A percentile compares a stretch with the other conserved stretches of the same genome.
Evolutionary conservation across 129 eudicot genomes (phyloP).

Genomic region (Escallonia herrerae): DNA sequence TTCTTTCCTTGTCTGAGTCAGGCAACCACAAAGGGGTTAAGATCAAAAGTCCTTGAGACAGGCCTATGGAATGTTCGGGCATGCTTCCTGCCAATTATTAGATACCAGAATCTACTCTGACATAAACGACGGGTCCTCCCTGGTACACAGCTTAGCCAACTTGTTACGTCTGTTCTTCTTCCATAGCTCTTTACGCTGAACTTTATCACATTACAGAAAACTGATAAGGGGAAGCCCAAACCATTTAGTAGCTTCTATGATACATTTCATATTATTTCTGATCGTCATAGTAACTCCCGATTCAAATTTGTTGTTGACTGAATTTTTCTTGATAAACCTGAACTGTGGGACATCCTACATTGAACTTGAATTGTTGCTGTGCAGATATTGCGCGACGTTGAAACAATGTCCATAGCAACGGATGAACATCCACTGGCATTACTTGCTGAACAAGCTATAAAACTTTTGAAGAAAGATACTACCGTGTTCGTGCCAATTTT

Average conservation of each 20-base stretch:
- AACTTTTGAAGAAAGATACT: constrained; percentile 59
- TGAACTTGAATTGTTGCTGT: constrained; percentile 6
- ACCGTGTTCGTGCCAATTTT: constrained; percentile 66
- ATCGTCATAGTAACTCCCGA: not conserved
- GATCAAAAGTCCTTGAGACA: too few species aligned
- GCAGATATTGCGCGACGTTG: constrained; percentile 79
- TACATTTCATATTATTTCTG: not conserved
- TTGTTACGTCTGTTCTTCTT: too few species aligned
- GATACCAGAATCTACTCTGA: too few species aligned
- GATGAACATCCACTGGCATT: constrained; percentile 84
- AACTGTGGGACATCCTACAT: not conserved
- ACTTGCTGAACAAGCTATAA: constrained; percentile 76
- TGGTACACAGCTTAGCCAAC: too few species aligned
- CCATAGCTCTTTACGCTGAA: too few species aligned
- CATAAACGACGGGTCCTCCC: too few species aligned
- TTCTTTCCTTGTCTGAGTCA: too few species aligned
- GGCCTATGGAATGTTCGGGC: too few species aligned
- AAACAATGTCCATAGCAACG: constrained; percentile 57
- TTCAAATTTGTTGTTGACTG: not conserved
- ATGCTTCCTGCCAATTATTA: too few species aligned
- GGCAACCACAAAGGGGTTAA: too few species aligned
- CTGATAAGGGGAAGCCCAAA: too few species aligned
- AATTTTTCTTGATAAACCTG: not conserved
- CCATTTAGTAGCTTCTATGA: not conserved
- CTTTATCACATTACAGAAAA: too few species aligned